Evolutionary conservation across 2,329 filamentous ascomycete species (phyloP), one percentile per base, ranked within the genome.

Genomic region (Helicocarpus griseus): DNA sequence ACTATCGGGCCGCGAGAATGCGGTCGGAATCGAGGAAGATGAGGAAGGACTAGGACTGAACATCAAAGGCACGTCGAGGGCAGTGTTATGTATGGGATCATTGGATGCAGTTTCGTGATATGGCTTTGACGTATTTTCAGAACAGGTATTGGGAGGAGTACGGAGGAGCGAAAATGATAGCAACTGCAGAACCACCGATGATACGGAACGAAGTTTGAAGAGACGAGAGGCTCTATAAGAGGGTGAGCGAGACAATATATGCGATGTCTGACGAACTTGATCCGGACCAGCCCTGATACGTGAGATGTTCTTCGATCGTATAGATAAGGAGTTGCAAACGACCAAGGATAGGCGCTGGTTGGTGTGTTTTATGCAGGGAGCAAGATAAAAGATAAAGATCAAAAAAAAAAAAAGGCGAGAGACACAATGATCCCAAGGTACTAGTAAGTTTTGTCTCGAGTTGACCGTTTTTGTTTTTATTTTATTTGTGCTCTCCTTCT

Each of bases 41-140:
- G 57, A 47, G 33, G 28, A 52, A 36, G 57, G 50, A 40, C 53
- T 58, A 28, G 57, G 53, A 50, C 56, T 57, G 46, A 61, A 63
- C 61, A 63, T 63, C 51, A 53, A 33, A 26, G 14, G 53, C 39
- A 48, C 41, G 35, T 29, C 35, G 24, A 28, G 26, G n/a, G 17
- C 17, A 41, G 40, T 43, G 38, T 21, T 44, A 47, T 40, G 28
- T n/a, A n/a, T n/a, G 35, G 41, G 29, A 39, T 47, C 39, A 39
- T 49, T 31, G 36, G 26, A 22, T 8, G 19, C 19, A 19, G 43
- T 14, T 41, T 24, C 19, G 19, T 17, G n/a, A n/a, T n/a, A n/a
- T 22, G 44, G 28, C 22, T 33, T 47, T 47, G 44, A 14, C 29
- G 19, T 17, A 6, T n/a, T 14, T 22, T 28, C 11, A 19, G 5